phyloP scores from a whole-genome alignment of 208 protist genomes.

The Wallacemonas collosoma region DNA sequence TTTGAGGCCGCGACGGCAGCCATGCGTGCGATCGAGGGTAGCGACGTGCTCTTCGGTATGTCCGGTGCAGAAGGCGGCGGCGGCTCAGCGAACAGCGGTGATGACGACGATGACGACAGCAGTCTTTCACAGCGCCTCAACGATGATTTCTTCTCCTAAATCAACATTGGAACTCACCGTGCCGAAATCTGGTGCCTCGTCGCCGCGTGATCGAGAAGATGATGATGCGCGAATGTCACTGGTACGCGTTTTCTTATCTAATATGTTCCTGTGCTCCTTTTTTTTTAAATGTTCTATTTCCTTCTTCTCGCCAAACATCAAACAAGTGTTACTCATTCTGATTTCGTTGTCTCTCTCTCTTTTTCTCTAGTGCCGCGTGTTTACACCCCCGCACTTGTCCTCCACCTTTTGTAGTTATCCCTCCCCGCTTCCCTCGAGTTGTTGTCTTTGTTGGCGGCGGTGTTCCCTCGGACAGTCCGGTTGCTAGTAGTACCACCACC shows the following conservation, averaged over 20 bases:
- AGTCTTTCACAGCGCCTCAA: slow-evolving; percentile 7
- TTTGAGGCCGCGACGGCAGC: slow-evolving; percentile 19
- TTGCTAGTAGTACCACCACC: no score
- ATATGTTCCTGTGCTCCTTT: background rate
- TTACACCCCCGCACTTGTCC: no score
- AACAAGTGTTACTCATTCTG: no score
- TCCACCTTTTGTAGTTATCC: no score
- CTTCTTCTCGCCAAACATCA: background rate
- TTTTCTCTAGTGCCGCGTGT: background rate
- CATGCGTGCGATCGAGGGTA: slow-evolving; percentile 19
- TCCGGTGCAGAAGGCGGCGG: background rate
- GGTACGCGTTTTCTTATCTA: no score
- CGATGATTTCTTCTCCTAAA: slow-evolving; percentile 14
- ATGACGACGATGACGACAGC: slow-evolving; percentile 10
- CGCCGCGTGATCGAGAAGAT: no score
- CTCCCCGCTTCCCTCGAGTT: no score
- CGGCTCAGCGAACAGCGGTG: background rate
- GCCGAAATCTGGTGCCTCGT: no score
- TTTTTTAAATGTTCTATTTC: background rate
- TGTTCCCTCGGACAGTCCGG: no score
- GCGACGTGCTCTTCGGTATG: slow-evolving; percentile 20
- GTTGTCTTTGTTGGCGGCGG: no score
- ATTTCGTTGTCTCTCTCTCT: background rate
- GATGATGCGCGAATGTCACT: no score
- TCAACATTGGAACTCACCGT: background rate